A percentile compares a stretch with the other conserved stretches of the same genome.
phyloP scores from a whole-genome alignment of 2,329 filamentous ascomycete genomes.

The Aureobasidium sp. region DNA sequence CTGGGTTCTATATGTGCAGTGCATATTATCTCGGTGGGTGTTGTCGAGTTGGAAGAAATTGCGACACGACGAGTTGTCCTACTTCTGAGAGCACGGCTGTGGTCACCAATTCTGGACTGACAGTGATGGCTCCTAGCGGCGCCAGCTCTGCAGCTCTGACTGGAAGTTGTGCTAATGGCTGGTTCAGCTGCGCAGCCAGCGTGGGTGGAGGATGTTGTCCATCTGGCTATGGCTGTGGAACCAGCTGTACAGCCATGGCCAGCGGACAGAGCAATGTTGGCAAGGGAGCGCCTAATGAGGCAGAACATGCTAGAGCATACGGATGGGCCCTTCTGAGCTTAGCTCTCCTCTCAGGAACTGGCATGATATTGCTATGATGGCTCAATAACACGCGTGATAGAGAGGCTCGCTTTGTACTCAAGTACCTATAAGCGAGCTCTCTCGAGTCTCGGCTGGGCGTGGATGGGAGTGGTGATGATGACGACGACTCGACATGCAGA shows the following conservation, averaged over 20 bases:
- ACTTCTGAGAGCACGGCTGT: constrained; percentile 54
- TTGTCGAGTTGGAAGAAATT: constrained; percentile 81
- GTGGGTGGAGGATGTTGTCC: constrained; percentile 78
- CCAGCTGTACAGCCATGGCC: constrained; percentile 57
- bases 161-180: constrained; percentile 63
- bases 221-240: constrained; percentile 64
- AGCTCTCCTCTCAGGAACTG: constrained; percentile 27
- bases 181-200: constrained; percentile 63
- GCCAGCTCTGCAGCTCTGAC: constrained; percentile 8
- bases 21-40: constrained; percentile 76
- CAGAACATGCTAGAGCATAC: constrained; percentile 21
- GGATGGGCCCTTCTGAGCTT: constrained; percentile 26
- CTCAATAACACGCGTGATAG: neutral
- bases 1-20: constrained; percentile 83
- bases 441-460: neutral
- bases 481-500: neutral
- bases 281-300: constrained; percentile 34
- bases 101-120: constrained; percentile 55
- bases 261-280: constrained; percentile 47
- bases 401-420: neutral
- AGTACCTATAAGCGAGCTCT: neutral
- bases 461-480: neutral
- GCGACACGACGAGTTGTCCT: constrained; percentile 72
- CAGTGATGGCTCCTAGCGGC: constrained; percentile 45
- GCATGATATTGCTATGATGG: constrained; percentile 32